Percentiles rank a stretch among this genome's conserved stretches.
phyloP scores from a whole-genome alignment of 352 stramenopile species.

The Phytophthora rubi region DNA sequence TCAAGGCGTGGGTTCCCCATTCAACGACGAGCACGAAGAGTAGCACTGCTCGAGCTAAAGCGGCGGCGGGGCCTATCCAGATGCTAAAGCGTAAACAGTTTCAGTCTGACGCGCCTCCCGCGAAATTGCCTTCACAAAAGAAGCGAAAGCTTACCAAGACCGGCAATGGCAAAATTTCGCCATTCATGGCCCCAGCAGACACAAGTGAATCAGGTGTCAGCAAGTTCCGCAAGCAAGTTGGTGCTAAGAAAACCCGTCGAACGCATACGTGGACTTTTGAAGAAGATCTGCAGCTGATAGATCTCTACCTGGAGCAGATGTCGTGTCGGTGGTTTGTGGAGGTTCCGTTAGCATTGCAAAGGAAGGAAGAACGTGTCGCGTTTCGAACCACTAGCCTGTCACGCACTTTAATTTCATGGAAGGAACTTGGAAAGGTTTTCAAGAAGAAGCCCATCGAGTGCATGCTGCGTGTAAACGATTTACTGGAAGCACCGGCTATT shows the following conservation, averaged over 20 bases:
- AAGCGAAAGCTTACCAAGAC: constrained; percentile 37
- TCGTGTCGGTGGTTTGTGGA: constrained; percentile 83
- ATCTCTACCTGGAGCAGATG: constrained; percentile 77
- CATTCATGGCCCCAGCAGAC: constrained; percentile 34
- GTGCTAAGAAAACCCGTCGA: constrained; percentile 58
- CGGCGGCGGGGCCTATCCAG: constrained; percentile 53
- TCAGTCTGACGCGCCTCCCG: constrained; percentile 16
- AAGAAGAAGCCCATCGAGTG: constrained; percentile 73
- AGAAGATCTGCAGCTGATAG: constrained; percentile 70
- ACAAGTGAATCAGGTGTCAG: constrained; percentile 46
- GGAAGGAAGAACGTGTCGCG: constrained; percentile 62
- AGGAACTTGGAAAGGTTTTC: constrained; percentile 59
- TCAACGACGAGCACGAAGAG: constrained; percentile 49
- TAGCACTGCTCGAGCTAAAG: constrained; percentile 61
- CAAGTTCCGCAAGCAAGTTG: constrained; percentile 54
- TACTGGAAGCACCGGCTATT: constrained; percentile 65
- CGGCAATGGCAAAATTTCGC: constrained; percentile 21
- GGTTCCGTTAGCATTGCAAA: constrained; percentile 71
- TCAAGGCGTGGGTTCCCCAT: constrained; percentile 74
- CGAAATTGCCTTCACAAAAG: constrained; percentile 34
- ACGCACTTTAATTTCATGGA: constrained; percentile 78
- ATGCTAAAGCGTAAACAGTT: constrained; percentile 66
- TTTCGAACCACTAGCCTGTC: constrained; percentile 67
- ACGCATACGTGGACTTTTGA: constrained; percentile 70
- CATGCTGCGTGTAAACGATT: constrained; percentile 72